Percentiles rank a stretch among this genome's conserved stretches.
These are phyloP conservation scores for Cyclotella cryptica DNA, from an alignment of 108 stramenopile genomes.

Conservation along the genomic window DNA sequence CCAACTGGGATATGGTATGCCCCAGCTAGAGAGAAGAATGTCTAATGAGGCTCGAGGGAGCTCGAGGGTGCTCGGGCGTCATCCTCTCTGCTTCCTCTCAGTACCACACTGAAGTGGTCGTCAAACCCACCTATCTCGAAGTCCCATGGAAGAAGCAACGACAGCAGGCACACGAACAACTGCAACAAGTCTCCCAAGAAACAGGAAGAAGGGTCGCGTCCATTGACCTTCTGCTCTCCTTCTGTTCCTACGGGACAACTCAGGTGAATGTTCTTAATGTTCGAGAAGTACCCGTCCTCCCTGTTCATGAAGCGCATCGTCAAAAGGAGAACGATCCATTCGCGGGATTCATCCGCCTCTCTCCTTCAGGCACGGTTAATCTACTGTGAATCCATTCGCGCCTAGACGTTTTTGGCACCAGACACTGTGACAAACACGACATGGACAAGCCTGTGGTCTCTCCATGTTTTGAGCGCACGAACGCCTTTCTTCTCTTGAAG, in stretches of 20 bases:
- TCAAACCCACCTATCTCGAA: neutral
- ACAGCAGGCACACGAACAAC: too few relatives aligned
- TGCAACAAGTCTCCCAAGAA: neutral
- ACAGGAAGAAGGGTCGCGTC: slow-evolving; percentile 9
- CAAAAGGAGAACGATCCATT: slow-evolving; percentile 41
- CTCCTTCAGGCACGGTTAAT: slow-evolving; percentile 36
- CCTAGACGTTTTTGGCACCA: too few relatives aligned
- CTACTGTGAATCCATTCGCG: too few relatives aligned
- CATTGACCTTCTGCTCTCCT: neutral
- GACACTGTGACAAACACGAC: too few relatives aligned
- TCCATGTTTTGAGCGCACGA: too few relatives aligned
- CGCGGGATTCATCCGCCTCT: slow-evolving; percentile 28
- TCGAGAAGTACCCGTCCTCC: slow-evolving; percentile 35
- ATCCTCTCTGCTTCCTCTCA: neutral
- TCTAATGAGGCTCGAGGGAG: too few relatives aligned
- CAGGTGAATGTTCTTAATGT: slow-evolving; percentile 35
- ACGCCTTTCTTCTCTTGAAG: too few relatives aligned
- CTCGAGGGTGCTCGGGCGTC: slow-evolving; percentile 39
- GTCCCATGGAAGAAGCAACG: neutral
- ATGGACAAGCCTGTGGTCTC: too few relatives aligned
- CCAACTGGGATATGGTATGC: too few relatives aligned
- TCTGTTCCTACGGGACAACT: slow-evolving; percentile 44
- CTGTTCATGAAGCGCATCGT: slow-evolving; percentile 11
- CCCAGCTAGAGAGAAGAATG: too few relatives aligned
- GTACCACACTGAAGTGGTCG: neutral